These are phyloP conservation scores for Gossypium arboreum DNA, from an alignment of 345 rosid genomes.

Conservation along the genomic window DNA sequence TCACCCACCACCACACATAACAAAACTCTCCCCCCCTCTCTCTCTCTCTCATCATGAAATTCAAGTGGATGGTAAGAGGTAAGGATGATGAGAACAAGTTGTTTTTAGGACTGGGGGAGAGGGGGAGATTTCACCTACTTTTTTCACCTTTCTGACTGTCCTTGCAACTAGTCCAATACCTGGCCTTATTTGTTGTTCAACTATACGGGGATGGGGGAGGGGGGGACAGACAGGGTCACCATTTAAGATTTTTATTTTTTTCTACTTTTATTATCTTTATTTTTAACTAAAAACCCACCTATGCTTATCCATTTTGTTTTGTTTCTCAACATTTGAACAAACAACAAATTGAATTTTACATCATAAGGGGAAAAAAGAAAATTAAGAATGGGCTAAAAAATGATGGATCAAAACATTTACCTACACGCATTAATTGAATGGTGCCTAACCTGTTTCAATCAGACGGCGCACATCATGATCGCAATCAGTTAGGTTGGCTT, in stretches of 20 bases:
- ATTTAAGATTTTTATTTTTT: background rate
- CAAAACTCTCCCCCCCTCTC: background rate
- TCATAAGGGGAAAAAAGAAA: background rate
- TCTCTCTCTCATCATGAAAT: slow-evolving; percentile 25
- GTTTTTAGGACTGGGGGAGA: slow-evolving; percentile 14
- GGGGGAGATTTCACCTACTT: slow-evolving; percentile 34
- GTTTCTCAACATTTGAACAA: background rate
- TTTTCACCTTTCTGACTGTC: slow-evolving; percentile 27
- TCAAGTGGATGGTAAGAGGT: slow-evolving; percentile 37
- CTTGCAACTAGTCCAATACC: slow-evolving; percentile 20
- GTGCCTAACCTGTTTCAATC: slow-evolving; percentile 18
- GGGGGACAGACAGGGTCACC: background rate
- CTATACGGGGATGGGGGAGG: background rate
- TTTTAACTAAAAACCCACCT: background rate
- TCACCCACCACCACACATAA: slow-evolving; percentile 33
- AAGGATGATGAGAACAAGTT: slow-evolving; percentile 34
- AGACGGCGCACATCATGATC: slow-evolving; percentile 20
- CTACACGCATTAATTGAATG: slow-evolving; percentile 17
- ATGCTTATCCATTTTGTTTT: slow-evolving; percentile 6
- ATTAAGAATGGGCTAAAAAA: background rate
- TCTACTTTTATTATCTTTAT: no score
- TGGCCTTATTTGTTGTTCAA: slow-evolving; percentile 31
- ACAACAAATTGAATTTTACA: background rate
- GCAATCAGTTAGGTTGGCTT: slow-evolving; percentile 28
- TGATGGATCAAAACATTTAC: slow-evolving; percentile 9